Evolutionary conservation across 805 yeast species (phyloP), one percentile per base, ranked within the genome.

Genomic region (Kuraishia floccosa): DNA sequence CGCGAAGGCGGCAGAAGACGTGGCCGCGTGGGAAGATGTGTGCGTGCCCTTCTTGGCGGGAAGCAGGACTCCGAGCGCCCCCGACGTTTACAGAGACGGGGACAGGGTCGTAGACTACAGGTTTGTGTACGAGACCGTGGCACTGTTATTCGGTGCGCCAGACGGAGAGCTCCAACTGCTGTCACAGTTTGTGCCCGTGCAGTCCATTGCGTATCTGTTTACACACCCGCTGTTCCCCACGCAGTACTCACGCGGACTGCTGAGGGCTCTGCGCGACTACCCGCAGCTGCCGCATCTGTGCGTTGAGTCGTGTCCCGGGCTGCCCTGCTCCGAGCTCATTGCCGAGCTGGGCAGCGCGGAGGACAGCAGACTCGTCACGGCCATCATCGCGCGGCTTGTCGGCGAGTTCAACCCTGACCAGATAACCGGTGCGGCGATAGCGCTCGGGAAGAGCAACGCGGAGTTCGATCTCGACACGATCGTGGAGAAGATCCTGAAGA

Each of bases 171-270:
- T 47, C 35, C 35, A 24, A 43, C 44, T 28, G 45, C 43, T 10
- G 47, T 43, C 12, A 6, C 25, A 22, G 14, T 60, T 64, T 34
- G 42, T 67, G 22, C 72, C 91, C 31, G 75, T 76, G 43, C 55
- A 55, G 29, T 62, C 85, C 3, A 52, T 84, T 29, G 68, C 79
- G 1, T 87, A 83, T 46, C 61, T 87, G 21, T 61, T 89, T 38
- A 81, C 95, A 3, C 94, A 89, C 56, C 96, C 96, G 12, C 56
- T 84, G 13, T 86, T 79, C 54, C 96, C 96, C 7, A 52, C 60
- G 11, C 56, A 63, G 13, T 68, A 63, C 36, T 61, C 83, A 7
- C 52, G 56, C 4, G 75, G 74, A 2, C 50, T 87, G 27, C 54
- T 89, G 27, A 46, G 60, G 11, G 58, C 55, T 24, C 57, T 84